Base-by-base conservation (phyloP, 208 protist species). In the Acanthamoeba rhysodes region DNA sequence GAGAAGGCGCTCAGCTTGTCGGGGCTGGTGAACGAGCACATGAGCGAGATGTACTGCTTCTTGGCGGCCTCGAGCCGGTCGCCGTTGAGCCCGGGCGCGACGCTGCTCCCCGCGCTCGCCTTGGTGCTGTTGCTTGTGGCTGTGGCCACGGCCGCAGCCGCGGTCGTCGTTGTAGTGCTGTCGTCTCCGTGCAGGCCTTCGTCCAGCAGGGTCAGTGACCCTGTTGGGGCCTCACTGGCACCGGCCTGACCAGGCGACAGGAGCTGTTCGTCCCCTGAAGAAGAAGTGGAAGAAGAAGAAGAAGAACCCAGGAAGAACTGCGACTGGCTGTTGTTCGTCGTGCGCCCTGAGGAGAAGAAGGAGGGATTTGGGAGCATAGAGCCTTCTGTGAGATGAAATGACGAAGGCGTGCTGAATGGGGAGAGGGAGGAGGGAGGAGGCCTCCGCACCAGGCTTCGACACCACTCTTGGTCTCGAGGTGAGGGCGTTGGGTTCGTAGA, bases 381-480 rank as follows among this genome's bases (percentile, higher is more conserved):
- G 20, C n/a, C n/a, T n/a, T n/a, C n/a, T n/a, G n/a, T n/a, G n/a
- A n/a, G n/a, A n/a, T n/a, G n/a, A n/a, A n/a, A n/a, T n/a, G n/a
- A n/a, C n/a, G n/a, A n/a, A n/a, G n/a, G n/a, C n/a, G n/a, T n/a
- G n/a, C n/a, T n/a, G n/a, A n/a, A n/a, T n/a, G 24, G 64, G 27
- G 27, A 70, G 64, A 34, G 64, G 34, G 64, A 7, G 64, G 34
- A 27, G 64, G 4, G 64, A 12, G 27, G 64, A 62, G 4, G 57
- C 12, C 12, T 22, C 16, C 64, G n/a, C 16, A 70, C 64, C 64
- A 34, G 64, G 64, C 64, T 70, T 70, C 64, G 64, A 70, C 64
- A 70, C 64, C 64, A 70, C 64, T 70, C 64, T 70, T 70, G 64
- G 64, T 70, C 64, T 70, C 64, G 64, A 70, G 64, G 20, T 70